These are phyloP conservation scores for Suillus plorans DNA, from an alignment of 768 basidiomycete species.

Conservation along the genomic window DNA sequence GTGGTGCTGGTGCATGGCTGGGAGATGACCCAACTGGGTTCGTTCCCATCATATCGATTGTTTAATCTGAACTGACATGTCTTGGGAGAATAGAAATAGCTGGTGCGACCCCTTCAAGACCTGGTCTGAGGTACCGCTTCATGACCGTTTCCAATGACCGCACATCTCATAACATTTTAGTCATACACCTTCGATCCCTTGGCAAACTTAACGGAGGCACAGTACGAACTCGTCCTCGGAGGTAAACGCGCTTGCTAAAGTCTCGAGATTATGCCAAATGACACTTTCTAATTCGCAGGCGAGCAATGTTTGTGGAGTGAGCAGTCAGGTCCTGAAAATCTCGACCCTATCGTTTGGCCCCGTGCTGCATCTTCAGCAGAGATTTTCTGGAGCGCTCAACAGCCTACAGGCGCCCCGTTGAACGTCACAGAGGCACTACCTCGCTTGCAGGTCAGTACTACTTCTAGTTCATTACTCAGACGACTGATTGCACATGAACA, in stretches of 20 bases:
- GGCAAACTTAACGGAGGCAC: constrained; percentile 35
- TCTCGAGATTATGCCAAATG: constrained; percentile 7
- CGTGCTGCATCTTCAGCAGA: constrained; percentile 48
- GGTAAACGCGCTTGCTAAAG: constrained; percentile 18
- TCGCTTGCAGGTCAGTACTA: constrained; percentile 41
- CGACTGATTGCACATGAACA: not conserved
- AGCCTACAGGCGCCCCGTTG: constrained; percentile 34
- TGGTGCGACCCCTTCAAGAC: constrained; percentile 56
- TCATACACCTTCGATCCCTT: constrained; percentile 52
- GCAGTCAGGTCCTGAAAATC: constrained; percentile 41
- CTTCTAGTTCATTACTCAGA: not conserved
- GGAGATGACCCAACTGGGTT: constrained; percentile 34
- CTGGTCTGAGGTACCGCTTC: constrained; percentile 41
- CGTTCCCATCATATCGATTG: constrained; percentile 1
- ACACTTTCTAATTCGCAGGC: constrained; percentile 16
- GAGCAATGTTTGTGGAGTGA: constrained; percentile 48
- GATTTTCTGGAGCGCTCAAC: constrained; percentile 51
- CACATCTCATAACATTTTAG: constrained; percentile 26
- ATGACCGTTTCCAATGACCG: constrained; percentile 9
- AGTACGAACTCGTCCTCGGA: constrained; percentile 39
- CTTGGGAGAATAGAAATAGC: constrained; percentile 29
- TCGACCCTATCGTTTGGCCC: constrained; percentile 50
- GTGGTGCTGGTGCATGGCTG: constrained; percentile 50
- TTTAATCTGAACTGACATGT: not conserved
- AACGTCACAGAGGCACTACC: constrained; percentile 42